These are phyloP conservation scores for Microcos paniculata DNA, from an alignment of 345 rosid genomes.

Conservation along the genomic window DNA sequence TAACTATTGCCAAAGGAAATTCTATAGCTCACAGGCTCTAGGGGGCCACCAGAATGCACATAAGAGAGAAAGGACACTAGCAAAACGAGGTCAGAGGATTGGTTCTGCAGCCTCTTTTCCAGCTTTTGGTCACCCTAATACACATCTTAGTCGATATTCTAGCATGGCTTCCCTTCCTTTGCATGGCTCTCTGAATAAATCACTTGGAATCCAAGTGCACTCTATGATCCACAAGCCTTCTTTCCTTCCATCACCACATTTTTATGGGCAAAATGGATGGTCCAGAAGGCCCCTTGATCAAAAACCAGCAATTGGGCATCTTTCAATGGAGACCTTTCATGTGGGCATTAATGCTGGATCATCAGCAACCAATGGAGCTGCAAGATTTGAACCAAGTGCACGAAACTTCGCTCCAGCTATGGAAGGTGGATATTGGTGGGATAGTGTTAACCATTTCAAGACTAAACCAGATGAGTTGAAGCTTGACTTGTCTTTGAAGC, in stretches of 20 bases:
- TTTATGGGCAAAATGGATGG: slow-evolving; percentile 42
- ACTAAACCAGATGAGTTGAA: slow-evolving; percentile 59
- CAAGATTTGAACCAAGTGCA: slow-evolving; percentile 34
- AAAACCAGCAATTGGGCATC: slow-evolving; percentile 45
- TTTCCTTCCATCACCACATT: slow-evolving; percentile 19
- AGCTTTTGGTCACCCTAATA: slow-evolving; percentile 30
- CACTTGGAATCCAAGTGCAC: slow-evolving; percentile 69
- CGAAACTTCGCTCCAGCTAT: slow-evolving; percentile 34
- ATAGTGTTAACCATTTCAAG: slow-evolving; percentile 43
- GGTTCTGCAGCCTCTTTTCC: slow-evolving; percentile 27
- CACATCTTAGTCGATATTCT: slow-evolving; percentile 31
- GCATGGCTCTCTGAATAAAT: slow-evolving; percentile 58
- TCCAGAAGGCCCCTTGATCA: slow-evolving; percentile 40
- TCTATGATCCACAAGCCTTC: slow-evolving; percentile 65
- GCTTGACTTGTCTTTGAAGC: slow-evolving; percentile 93
- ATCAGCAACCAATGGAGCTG: slow-evolving; percentile 27
- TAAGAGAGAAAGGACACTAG: slow-evolving; percentile 84
- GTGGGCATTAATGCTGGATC: slow-evolving; percentile 24
- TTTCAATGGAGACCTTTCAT: slow-evolving; percentile 27
- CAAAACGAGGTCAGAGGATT: slow-evolving; percentile 61
- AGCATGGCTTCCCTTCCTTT: slow-evolving; percentile 79
- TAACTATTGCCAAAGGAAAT: slow-evolving; percentile 89
- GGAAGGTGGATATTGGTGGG: slow-evolving; percentile 45
- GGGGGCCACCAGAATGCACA: slow-evolving; percentile 98
- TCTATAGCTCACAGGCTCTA: slow-evolving; percentile 92